A percentile compares a stretch with the other conserved stretches of the same genome.
Evolutionary conservation across 1,139 yeast genomes (phyloP).

Genomic region (Suhomyces coccinellae): DNA sequence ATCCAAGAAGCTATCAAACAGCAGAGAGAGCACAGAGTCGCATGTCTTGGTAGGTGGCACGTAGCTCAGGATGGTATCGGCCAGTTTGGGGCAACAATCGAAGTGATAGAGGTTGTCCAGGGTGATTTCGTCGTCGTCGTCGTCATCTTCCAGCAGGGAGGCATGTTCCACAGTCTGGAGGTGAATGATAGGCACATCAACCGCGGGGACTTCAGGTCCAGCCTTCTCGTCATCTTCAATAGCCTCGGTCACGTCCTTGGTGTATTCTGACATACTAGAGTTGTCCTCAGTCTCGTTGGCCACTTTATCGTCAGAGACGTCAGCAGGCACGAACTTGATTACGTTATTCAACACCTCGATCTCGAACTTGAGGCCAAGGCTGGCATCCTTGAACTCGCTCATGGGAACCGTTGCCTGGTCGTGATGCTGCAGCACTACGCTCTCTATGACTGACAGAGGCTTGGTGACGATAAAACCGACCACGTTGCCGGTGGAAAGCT

Average conservation of each 20-base stretch:
- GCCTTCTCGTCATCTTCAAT: slow-evolving; percentile 8
- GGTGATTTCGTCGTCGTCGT: slow-evolving; percentile 11
- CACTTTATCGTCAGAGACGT: not conserved
- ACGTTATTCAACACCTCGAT: slow-evolving; percentile 14
- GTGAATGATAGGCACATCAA: not conserved
- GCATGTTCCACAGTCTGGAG: not conserved
- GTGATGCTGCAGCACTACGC: slow-evolving; percentile 16
- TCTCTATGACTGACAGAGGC: slow-evolving; percentile 27
- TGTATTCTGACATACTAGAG: slow-evolving; percentile 2
- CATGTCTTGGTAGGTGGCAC: slow-evolving; percentile 4
- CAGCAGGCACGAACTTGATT: slow-evolving; percentile 15
- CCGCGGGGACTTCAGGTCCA: not conserved
- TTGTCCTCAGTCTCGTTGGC: not conserved
- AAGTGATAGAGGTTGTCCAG: slow-evolving; percentile 8
- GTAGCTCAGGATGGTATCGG: slow-evolving; percentile 8
- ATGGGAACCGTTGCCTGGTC: slow-evolving; percentile 20
- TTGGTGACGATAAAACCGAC: slow-evolving; percentile 36
- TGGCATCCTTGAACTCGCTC: slow-evolving; percentile 25
- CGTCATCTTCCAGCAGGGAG: slow-evolving; percentile 1
- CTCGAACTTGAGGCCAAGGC: slow-evolving; percentile 26
- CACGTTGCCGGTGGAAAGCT: slow-evolving; percentile 25
- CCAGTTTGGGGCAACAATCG: slow-evolving; percentile 14
- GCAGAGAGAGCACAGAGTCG: slow-evolving; percentile 1
- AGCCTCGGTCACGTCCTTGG: slow-evolving; percentile 10
- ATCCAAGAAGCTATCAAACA: slow-evolving; percentile 6